phyloP scores from a whole-genome alignment of 148 eudicot species.

The Fagopyrum tataricum region DNA sequence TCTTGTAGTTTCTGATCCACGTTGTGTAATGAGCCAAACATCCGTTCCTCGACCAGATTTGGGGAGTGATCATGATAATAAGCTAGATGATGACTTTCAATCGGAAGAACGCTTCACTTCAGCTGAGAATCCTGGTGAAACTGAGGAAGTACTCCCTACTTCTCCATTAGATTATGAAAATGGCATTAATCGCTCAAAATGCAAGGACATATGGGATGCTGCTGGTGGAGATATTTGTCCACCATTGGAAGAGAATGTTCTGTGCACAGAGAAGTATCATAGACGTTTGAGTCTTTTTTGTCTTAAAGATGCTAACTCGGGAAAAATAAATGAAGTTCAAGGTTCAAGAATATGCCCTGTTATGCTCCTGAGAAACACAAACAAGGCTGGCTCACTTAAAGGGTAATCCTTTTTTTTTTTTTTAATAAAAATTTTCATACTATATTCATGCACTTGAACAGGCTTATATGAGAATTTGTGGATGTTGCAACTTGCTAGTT shows the following conservation, averaged over 20 bases:
- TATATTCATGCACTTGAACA: background rate
- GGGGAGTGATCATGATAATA: background rate
- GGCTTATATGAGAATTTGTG: background rate
- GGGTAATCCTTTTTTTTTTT: slow-evolving; percentile 39
- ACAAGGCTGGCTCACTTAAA: slow-evolving; percentile 28
- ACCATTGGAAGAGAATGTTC: slow-evolving; percentile 66
- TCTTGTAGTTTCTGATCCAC: slow-evolving; percentile 67
- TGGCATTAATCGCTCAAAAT: slow-evolving; percentile 17
- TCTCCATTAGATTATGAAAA: slow-evolving; percentile 16
- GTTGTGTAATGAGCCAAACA: slow-evolving; percentile 25
- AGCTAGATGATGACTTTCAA: background rate
- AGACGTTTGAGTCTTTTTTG: slow-evolving; percentile 44
- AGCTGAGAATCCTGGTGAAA: background rate
- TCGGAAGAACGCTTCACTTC: background rate
- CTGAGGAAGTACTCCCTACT: slow-evolving; percentile 3
- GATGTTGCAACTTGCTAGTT: background rate
- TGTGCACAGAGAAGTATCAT: slow-evolving; percentile 55
- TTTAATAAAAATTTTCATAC: background rate
- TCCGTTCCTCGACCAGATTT: slow-evolving; percentile 20
- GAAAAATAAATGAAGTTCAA: slow-evolving; percentile 20
- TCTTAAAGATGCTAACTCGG: slow-evolving; percentile 30
- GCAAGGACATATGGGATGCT: slow-evolving; percentile 64
- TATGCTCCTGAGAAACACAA: slow-evolving; percentile 45
- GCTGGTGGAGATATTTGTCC: slow-evolving; percentile 42
- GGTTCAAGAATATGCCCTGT: slow-evolving; percentile 56